Base-by-base conservation (phyloP, 2,329 filamentous ascomycete genomes). In the Alternaria sp. region DNA sequence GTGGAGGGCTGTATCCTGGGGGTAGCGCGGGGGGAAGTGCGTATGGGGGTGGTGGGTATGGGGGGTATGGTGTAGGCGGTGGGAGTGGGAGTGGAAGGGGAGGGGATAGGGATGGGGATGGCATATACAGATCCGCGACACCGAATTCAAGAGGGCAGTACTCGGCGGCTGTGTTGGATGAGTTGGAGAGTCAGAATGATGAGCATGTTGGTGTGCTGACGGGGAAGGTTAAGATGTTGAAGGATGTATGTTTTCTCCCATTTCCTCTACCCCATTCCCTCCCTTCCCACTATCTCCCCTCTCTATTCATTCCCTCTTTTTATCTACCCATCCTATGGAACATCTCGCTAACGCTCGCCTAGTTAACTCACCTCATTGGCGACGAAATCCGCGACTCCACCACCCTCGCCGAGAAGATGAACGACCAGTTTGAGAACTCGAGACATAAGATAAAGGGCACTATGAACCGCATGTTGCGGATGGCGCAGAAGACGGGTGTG, bases 131-230 rank as follows among this genome's bases (percentile, higher is more conserved):
- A 18, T 60, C 72, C 18, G 83, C 83, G 63, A 85, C 83, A 58
- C 83, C 83, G 62, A 83, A 84, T 72, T 77, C 77, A 11, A 93
- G 91, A 77, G 95, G 95, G 14, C 94, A 97, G 79, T 98, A 98
- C 80, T 95, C 91, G 77, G 91, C 96, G 74, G 92, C 94, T 20
- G 93, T 97, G 51, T 87, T 99, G 57, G 93, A 93, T 78, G 94
- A 97, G 82, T 87, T 99, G 64, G 96, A 99, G 84, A 95, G 92
- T 75, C 96, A 99, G 83, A 98, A 98, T 78, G 94, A 97, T 72
- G 86, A 89, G 62, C 91, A 97, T 74, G 90, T 97, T 11, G 91
- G 93, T 65, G 93, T 94, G n/a, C 94, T 97, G 76, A 87, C 93
- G 70, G 92, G 92, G 70, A 97, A 97, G 82, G 95, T 98, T 64